Conservation (phyloP, 768 basidiomycete genomes). For the Pholiota microspora region DNA sequence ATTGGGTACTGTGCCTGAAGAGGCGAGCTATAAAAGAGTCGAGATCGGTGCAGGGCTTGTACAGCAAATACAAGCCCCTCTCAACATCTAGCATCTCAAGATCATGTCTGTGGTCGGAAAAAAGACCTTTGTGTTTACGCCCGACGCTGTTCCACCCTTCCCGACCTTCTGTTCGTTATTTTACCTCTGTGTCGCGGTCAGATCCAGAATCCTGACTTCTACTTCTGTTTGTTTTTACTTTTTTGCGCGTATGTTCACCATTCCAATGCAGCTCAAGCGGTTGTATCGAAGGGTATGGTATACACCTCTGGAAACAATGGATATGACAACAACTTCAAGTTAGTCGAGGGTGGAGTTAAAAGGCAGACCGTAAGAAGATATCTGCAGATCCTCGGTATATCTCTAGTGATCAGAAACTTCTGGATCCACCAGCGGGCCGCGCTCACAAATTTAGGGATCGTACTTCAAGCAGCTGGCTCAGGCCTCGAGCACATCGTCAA, state of each 20-base stretch:
- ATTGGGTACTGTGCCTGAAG: too few species aligned
- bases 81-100: not conserved
- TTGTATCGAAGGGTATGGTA: conserved; percentile 32
- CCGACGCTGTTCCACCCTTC: conserved; percentile 32
- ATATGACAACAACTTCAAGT: conserved; percentile 28
- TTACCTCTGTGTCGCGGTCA: not conserved
- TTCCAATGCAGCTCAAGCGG: conserved; percentile 33
- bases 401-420: not conserved
- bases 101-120: conserved; percentile 6
- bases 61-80: too few species aligned
- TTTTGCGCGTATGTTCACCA: too few species aligned
- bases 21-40: too few species aligned
- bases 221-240: too few species aligned
- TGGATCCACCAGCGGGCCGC: conserved; percentile 31
- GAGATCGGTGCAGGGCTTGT: too few species aligned
- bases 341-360: conserved; percentile 35
- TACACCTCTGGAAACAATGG: conserved; percentile 40
- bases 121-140: conserved; percentile 25
- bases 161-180: conserved; percentile 33
- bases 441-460: conserved; percentile 35
- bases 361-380: conserved; percentile 29
- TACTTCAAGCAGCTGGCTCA: conserved; percentile 41
- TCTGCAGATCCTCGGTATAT: not conserved
- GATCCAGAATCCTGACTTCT: too few species aligned
- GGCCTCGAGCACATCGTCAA: conserved; percentile 40